Conservation (phyloP, 164 flowering plant species). For the Pachysandra terminalis region DNA sequence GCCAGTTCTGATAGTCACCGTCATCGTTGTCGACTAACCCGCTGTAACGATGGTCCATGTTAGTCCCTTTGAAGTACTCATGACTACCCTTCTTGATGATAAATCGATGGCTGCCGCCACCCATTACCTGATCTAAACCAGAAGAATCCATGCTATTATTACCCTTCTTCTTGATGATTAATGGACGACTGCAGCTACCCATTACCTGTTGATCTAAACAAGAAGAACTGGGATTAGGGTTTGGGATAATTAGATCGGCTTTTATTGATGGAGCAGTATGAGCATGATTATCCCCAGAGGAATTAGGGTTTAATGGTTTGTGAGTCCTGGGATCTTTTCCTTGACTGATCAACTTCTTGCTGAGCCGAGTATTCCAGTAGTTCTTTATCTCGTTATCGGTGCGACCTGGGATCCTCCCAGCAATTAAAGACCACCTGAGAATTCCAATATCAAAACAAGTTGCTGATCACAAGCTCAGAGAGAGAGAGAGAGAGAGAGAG, state of each 20-base stretch:
- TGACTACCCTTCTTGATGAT: neutral
- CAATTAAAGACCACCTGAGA: slow-evolving; percentile 69
- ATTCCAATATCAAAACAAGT: neutral
- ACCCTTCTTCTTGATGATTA: too few species aligned
- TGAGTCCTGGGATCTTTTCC: slow-evolving; percentile 74
- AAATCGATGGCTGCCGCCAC: neutral
- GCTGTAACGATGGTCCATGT: slow-evolving; percentile 1
- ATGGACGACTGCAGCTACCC: too few species aligned
- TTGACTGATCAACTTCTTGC: slow-evolving; percentile 64
- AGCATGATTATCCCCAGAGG: neutral
- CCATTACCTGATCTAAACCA: slow-evolving; percentile 1
- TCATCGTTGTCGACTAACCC: neutral
- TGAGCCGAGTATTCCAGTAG: slow-evolving; percentile 74
- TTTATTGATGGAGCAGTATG: neutral
- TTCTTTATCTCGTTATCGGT: slow-evolving; percentile 79
- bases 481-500: too few species aligned
- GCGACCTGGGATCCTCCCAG: slow-evolving; percentile 71
- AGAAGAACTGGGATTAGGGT: slow-evolving; percentile 13
- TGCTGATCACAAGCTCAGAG: too few species aligned
- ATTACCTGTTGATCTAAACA: neutral
- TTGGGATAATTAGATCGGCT: neutral
- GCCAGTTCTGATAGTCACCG: neutral
- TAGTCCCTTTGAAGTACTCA: neutral
- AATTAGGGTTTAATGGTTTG: slow-evolving; percentile 38
- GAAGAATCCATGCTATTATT: too few species aligned